Evolutionary conservation across 345 rosid genomes (phyloP), one percentile per base, ranked within the genome.

Genomic region (Eucalyptus sp.): DNA sequence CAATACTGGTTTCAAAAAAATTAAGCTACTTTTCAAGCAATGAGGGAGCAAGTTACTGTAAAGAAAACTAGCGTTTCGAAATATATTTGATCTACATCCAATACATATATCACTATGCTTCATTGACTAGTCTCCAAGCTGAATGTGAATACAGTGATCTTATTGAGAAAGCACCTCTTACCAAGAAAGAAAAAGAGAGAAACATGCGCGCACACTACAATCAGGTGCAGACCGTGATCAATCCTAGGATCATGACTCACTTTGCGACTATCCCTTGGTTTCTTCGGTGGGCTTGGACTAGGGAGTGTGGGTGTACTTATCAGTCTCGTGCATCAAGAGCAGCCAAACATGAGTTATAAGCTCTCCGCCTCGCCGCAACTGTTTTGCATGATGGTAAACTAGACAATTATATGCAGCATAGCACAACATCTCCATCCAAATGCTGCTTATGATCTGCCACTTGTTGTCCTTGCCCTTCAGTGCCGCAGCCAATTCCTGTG

Each of bases 381-480:
- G 54, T 43, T 87, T 60, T 2, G 79, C 79, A 10, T 87, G 88
- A 44, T 87, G 88, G n/a, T 87, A 87, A 18, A 87, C 88, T 44
- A 58, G 79, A 29, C 88, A 87, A 60, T 41, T 24, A 25, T 87
- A 87, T 22, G 88, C 88, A 20, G 88, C 79, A 18, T 52, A 87
- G 88, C 88, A 87, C 49, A 87, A 43, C 79, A 87, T 2, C 88
- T 87, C 88, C 79, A 87, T 33, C 88, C 88, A 87, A 46, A 87
- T 60, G 48, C 88, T 56, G 48, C 88, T 54, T 25, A 87, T 56
- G 50, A 87, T 46, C 29, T 87, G 44, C 88, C 88, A 87, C 58
- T 87, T 87, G 62, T 44, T 24, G 13, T 46, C 18, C 71, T 31
- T 87, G 49, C 79, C 76, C 58, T 27, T 52, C 76, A 87, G 37